A percentile compares a stretch with the other conserved stretches of the same genome.
Conservation (phyloP, 169 alveolate genomes). For the Miamiensis avidus region DNA sequence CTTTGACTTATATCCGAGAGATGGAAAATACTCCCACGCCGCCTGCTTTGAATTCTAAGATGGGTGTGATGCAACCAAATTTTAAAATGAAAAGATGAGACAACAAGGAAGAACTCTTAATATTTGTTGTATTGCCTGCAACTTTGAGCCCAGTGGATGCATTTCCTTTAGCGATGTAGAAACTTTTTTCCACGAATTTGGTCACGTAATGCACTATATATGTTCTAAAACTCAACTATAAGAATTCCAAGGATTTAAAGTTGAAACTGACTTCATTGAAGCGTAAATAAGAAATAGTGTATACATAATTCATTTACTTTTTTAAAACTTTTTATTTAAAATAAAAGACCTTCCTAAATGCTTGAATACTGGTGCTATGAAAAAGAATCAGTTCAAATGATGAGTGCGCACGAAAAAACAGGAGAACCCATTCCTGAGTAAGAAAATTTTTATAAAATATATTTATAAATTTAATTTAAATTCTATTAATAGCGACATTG, state of each 20-base stretch:
- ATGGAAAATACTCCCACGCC: constrained; percentile 37
- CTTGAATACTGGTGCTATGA: neutral
- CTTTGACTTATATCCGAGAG: constrained; percentile 39
- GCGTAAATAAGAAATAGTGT: neutral
- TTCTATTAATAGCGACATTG: neutral
- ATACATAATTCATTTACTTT: no score
- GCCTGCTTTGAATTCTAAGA: constrained; percentile 18
- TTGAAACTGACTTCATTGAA: neutral
- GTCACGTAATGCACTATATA: neutral
- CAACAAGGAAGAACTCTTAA: no score
- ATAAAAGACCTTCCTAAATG: neutral
- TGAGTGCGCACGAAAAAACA: neutral
- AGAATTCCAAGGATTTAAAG: neutral
- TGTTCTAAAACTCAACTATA: neutral
- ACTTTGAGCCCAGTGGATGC: neutral
- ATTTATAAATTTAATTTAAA: no score
- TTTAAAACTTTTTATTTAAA: no score
- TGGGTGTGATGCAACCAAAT: neutral
- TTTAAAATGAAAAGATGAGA: neutral
- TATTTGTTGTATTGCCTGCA: neutral
- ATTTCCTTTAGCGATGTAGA: neutral
- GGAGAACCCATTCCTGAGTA: neutral
- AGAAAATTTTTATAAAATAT: no score
- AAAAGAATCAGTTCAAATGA: neutral
- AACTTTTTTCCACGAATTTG: neutral